phyloP scores from a whole-genome alignment of 139 green algal species.

The Mychonastes homosphaera region DNA sequence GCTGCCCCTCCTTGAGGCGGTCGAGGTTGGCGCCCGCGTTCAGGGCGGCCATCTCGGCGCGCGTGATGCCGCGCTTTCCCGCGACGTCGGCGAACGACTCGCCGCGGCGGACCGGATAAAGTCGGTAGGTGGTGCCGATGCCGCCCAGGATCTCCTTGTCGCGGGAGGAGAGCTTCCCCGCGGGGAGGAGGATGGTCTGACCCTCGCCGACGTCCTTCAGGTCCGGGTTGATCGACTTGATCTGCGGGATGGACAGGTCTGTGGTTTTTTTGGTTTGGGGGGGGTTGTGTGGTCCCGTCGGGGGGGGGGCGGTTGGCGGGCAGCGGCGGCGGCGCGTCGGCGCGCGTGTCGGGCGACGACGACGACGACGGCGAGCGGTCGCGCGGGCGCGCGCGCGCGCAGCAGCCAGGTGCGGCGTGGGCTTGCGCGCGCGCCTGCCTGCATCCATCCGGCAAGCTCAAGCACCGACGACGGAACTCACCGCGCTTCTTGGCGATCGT shows the following conservation, averaged over 20 bases:
- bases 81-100: slow-evolving; percentile 67
- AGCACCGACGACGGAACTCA: slow-evolving; percentile 23
- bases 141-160: slow-evolving; percentile 77
- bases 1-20: slow-evolving; percentile 32
- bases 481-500: slow-evolving; percentile 70
- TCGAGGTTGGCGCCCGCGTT: slow-evolving; percentile 66
- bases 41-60: slow-evolving; percentile 52
- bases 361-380: too few species aligned
- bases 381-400: not conserved
- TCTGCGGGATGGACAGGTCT: slow-evolving; percentile 17
- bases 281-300: not conserved
- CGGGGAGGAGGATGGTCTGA: slow-evolving; percentile 71
- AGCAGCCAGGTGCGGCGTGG: not conserved
- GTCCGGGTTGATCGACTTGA: slow-evolving; percentile 18
- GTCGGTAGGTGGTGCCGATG: slow-evolving; percentile 51
- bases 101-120: slow-evolving; percentile 67
- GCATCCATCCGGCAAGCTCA: not conserved
- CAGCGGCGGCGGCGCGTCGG: too few species aligned
- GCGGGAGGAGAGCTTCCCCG: slow-evolving; percentile 54
- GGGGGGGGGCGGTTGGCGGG: too few species aligned
- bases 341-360: not conserved
- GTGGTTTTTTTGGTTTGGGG: not conserved
- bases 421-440: not conserved
- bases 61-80: slow-evolving; percentile 53
- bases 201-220: slow-evolving; percentile 37